phyloP scores from a whole-genome alignment of 345 rosid genomes.

The Corchorus capsularis region DNA sequence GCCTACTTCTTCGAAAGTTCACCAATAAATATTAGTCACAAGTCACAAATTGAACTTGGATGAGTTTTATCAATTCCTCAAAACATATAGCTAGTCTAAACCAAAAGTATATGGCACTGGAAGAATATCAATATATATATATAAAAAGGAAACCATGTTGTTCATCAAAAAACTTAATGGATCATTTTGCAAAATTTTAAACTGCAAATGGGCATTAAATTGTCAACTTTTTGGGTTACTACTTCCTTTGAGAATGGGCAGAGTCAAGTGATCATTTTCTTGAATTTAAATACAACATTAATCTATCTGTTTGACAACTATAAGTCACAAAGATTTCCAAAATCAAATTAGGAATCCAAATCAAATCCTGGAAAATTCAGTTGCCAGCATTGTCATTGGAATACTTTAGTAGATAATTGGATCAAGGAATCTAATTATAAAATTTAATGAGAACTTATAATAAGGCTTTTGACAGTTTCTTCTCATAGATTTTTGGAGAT shows the following conservation, averaged over 20 bases:
- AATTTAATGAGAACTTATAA: not conserved
- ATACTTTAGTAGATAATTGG: not conserved
- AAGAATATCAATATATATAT: not conserved
- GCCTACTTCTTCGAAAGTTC: not conserved
- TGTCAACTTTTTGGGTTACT: not conserved
- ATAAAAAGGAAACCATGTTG: not conserved
- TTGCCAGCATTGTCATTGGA: not conserved
- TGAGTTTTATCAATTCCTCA: no score
- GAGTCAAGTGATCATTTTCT: not conserved
- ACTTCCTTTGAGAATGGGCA: no score
- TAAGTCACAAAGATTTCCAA: not conserved
- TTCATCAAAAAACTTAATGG: not conserved
- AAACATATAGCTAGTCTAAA: no score
- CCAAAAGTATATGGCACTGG: no score
- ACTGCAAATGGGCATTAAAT: not conserved
- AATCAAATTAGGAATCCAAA: not conserved
- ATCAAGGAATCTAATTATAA: not conserved
- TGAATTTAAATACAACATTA: not conserved
- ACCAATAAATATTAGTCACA: not conserved
- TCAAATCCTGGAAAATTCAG: not conserved
- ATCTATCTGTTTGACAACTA: not conserved
- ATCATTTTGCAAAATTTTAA: not conserved
- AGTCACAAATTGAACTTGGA: no score
- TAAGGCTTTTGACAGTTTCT: not conserved
- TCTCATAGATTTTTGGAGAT: slow-evolving; percentile 15